Conservation (phyloP, 805 yeast species). For the Lipomyces lipofer region DNA sequence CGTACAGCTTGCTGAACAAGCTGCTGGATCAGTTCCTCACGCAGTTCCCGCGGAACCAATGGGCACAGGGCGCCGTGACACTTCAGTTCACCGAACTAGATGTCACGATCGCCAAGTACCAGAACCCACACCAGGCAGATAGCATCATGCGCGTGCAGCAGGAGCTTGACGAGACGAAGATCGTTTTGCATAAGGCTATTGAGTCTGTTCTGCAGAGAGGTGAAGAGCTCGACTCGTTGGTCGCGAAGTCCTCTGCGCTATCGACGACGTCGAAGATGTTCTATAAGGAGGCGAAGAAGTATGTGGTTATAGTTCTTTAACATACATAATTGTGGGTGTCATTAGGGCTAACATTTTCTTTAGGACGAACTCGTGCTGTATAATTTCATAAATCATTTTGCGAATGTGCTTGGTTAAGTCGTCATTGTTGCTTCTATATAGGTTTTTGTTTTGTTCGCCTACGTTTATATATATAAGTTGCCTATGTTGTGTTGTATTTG, state of each 20-base stretch:
- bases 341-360: neutral
- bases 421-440: slow-evolving; percentile 4
- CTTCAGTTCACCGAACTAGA: slow-evolving; percentile 62
- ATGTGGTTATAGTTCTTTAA: slow-evolving; percentile 18
- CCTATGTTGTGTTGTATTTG: no score
- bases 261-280: slow-evolving; percentile 88
- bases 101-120: slow-evolving; percentile 75
- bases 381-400: slow-evolving; percentile 53
- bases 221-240: slow-evolving; percentile 89
- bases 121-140: slow-evolving; percentile 96
- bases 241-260: slow-evolving; percentile 92
- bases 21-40: slow-evolving; percentile 86
- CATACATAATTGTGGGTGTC: neutral
- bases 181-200: slow-evolving; percentile 92
- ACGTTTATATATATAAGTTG: no score
- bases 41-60: slow-evolving; percentile 71
- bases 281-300: slow-evolving; percentile 93
- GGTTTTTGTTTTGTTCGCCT: neutral
- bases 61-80: slow-evolving; percentile 45
- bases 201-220: slow-evolving; percentile 94
- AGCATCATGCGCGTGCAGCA: slow-evolving; percentile 96
- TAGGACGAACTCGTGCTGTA: slow-evolving; percentile 79
- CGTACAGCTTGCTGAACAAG: slow-evolving; percentile 88
- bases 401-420: neutral
- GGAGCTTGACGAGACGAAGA: slow-evolving; percentile 96